A percentile compares a stretch with the other conserved stretches of the same genome.
These are phyloP conservation scores for Fusarium vanettenii DNA, from an alignment of 2,329 filamentous ascomycete species.

Conservation along the genomic window DNA sequence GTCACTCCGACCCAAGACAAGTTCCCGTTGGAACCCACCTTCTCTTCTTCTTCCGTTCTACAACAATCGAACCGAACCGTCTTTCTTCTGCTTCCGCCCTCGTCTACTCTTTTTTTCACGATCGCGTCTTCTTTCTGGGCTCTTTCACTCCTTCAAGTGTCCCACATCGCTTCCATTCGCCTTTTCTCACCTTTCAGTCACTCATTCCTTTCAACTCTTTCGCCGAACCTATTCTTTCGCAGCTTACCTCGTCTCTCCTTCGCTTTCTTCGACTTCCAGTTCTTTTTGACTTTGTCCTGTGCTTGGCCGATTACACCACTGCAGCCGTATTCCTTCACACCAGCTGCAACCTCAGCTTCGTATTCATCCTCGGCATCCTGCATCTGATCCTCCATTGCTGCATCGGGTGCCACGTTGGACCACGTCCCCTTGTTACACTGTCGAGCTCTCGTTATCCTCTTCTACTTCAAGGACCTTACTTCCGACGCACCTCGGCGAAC, in stretches of 20 bases:
- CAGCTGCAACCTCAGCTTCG: constrained; percentile 24
- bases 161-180: not conserved
- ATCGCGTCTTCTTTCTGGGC: constrained; percentile 16
- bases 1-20: constrained; percentile 10
- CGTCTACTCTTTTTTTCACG: constrained; percentile 18
- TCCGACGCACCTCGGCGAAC: constrained; percentile 3
- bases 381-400: constrained; percentile 30
- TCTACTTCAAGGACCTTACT: constrained; percentile 23
- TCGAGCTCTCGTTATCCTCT: constrained; percentile 21
- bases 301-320: constrained; percentile 20
- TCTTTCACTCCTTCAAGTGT: constrained; percentile 39
- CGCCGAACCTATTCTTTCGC: constrained; percentile 4
- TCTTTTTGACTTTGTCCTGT: not conserved
- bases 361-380: constrained; percentile 35
- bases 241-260: constrained; percentile 20
- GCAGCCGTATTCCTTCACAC: not conserved
- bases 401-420: constrained; percentile 38
- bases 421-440: constrained; percentile 23
- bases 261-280: constrained; percentile 2
- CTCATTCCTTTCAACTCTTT: constrained; percentile 22
- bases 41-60: constrained; percentile 26
- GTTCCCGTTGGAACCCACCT: constrained; percentile 14
- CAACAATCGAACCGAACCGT: constrained; percentile 15
- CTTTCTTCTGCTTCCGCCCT: constrained; percentile 29
- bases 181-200: constrained; percentile 13